A percentile compares a stretch with the other conserved stretches of the same genome.
These are phyloP conservation scores for Ensete glaucum DNA, from an alignment of 176 grass and related monocot species.

Conservation along the genomic window DNA sequence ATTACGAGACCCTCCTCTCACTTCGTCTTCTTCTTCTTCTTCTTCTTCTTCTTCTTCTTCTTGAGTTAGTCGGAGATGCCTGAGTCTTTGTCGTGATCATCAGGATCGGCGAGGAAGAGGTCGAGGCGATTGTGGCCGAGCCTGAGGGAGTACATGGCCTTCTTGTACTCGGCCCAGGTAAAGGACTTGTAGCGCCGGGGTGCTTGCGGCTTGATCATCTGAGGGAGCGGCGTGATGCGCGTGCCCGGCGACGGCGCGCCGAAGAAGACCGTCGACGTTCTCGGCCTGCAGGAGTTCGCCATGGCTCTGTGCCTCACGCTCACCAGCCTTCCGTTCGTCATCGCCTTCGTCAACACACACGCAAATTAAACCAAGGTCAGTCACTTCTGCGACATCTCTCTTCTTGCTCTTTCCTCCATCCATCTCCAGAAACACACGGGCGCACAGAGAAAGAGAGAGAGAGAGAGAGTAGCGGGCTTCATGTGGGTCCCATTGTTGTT, in stretches of 20 bases:
- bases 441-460: no score
- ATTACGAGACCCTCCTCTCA: not conserved
- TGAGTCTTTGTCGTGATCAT: not conserved
- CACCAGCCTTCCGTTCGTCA: slow-evolving; percentile 76
- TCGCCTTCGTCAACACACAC: slow-evolving; percentile 30
- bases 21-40: not conserved
- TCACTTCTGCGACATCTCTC: not conserved
- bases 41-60: not conserved
- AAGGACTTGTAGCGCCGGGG: slow-evolving; percentile 44
- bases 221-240: slow-evolving; percentile 28
- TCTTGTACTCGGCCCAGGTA: slow-evolving; percentile 95
- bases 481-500: not conserved
- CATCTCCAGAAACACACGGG: not conserved
- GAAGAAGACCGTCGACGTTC: slow-evolving; percentile 69
- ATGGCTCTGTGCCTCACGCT: slow-evolving; percentile 84
- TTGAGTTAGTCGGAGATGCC: not conserved
- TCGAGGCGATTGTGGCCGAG: slow-evolving; percentile 69
- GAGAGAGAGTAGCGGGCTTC: not conserved
- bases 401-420: not conserved
- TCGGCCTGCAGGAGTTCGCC: slow-evolving; percentile 40
- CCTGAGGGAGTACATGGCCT: slow-evolving; percentile 66
- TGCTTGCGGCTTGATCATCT: slow-evolving; percentile 29
- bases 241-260: slow-evolving; percentile 49
- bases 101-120: slow-evolving; percentile 36
- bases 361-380: not conserved